phyloP scores from a whole-genome alignment of 768 basidiomycete species.

The Lactarius quietus region DNA sequence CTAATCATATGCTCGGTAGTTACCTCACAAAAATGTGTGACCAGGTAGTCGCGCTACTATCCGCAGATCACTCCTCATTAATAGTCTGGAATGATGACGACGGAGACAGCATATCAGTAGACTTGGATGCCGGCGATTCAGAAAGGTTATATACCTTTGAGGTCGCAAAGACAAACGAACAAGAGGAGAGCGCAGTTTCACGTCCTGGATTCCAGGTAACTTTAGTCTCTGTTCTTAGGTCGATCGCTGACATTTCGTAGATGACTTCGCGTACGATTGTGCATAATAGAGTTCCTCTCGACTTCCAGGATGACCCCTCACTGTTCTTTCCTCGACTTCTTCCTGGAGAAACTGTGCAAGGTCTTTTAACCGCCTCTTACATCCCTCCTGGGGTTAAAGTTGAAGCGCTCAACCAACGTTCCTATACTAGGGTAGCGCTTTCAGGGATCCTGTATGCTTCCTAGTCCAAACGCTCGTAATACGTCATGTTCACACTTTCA shows the following conservation, averaged over 20 bases:
- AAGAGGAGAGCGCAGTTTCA: constrained; percentile 46
- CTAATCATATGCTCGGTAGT: background rate
- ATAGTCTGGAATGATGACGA: constrained; percentile 44
- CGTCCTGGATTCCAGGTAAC: constrained; percentile 46
- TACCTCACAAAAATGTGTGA: constrained; percentile 38
- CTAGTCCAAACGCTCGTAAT: background rate
- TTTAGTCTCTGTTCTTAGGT: too few relatives aligned
- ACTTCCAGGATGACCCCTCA: background rate
- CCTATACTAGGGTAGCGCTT: background rate
- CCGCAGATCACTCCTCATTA: constrained; percentile 42
- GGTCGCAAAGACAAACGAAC: constrained; percentile 51
- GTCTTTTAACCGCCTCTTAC: constrained; percentile 10
- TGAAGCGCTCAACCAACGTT: background rate
- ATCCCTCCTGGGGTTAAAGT: background rate
- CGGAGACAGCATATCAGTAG: constrained; percentile 27
- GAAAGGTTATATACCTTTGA: constrained; percentile 52
- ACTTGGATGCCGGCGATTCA: constrained; percentile 40
- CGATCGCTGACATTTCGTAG: background rate
- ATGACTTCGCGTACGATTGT: background rate
- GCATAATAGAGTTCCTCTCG: background rate
- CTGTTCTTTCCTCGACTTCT: background rate
- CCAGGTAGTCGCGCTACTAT: constrained; percentile 49
- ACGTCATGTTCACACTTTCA: background rate
- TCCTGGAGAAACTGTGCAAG: constrained; percentile 25
- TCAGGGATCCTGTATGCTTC: background rate